Evolutionary conservation across 257 asterid genomes (phyloP), one percentile per base, ranked within the genome.

Genomic region (Solanum etuberosum): DNA sequence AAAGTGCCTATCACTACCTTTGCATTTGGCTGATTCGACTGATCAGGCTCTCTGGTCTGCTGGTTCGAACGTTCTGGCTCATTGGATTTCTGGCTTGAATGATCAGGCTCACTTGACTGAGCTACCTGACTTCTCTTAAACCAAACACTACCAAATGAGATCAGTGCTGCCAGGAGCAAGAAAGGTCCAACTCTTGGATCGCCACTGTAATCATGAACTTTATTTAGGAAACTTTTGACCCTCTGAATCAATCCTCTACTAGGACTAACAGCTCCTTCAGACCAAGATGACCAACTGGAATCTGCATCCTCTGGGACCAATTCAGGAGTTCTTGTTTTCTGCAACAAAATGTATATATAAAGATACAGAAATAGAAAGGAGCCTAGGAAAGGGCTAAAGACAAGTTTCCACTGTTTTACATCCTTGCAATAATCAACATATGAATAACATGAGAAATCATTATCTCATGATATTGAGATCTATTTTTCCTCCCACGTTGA

Each of bases 121-220:
- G 90, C 71, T 46, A 93, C 32, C 87, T 90, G 94, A 88, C 92
- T 96, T 90, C 94, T 93, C 81, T 89, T 94, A 35, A 96, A 85
- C 95, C 96, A 97, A 82, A 92, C 90, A 84, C 90, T 90, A 65
- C 98, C 98, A 18, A 89, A 94, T 21, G 96, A 92, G 92, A 96
- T 90, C 89, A 94, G 81, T 67, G 99, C 97, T 76, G 71, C 92
- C 94, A 97, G 90, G 71, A 97, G 98, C 92, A 97, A 88, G 65
- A 90, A 78, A 31, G 99, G 99, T 12, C 99, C 99, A 35, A 97
- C 92, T 85, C 98, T 93, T 12, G 99, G 99, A 90, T 97, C 99
- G 27, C 90, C 91, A 3, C 93, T 90, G 89, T 91, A 84, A 91
- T 94, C 93, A 25, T 88, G 87, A 61, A 90, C 37, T 87, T 84